Conservation (phyloP, 495 filamentous ascomycete species). For the Podospora bellae-mahoneyi region DNA sequence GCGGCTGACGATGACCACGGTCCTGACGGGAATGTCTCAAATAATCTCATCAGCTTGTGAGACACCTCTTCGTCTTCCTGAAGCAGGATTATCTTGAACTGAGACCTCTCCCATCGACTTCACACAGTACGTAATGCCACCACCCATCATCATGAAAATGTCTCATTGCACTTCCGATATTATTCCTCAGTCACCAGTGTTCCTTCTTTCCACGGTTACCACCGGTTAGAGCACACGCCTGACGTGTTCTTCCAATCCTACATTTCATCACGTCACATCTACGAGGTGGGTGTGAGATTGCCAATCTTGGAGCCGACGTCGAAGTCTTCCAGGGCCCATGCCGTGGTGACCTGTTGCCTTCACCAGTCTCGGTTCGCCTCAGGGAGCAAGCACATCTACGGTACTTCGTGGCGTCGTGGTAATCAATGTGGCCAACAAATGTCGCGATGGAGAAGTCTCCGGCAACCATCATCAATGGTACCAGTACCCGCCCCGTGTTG, state of each 20-base stretch:
- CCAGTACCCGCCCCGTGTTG: conserved; percentile 6
- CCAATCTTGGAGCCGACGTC: conserved; percentile 5
- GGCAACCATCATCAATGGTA: background rate
- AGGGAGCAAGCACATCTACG: background rate
- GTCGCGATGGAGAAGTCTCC: background rate
- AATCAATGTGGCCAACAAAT: background rate
- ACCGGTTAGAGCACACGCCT: background rate
- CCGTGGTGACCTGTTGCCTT: background rate
- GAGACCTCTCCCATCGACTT: background rate
- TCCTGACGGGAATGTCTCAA: background rate
- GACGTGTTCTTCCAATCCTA: conserved; percentile 5
- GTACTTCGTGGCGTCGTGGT: background rate
- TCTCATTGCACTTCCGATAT: background rate
- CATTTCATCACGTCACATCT: conserved; percentile 5
- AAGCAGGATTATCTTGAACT: background rate
- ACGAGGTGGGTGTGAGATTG: background rate
- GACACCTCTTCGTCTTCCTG: background rate
- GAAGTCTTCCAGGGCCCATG: background rate
- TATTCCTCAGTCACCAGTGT: background rate
- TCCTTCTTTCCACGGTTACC: conserved; percentile 1
- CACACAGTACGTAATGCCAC: background rate
- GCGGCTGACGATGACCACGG: no score
- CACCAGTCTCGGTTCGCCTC: background rate
- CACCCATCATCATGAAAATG: background rate
- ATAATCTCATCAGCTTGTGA: background rate